These are phyloP conservation scores for Chaetomium sp. DNA, from an alignment of 2,329 filamentous ascomycete species.

Conservation along the genomic window DNA sequence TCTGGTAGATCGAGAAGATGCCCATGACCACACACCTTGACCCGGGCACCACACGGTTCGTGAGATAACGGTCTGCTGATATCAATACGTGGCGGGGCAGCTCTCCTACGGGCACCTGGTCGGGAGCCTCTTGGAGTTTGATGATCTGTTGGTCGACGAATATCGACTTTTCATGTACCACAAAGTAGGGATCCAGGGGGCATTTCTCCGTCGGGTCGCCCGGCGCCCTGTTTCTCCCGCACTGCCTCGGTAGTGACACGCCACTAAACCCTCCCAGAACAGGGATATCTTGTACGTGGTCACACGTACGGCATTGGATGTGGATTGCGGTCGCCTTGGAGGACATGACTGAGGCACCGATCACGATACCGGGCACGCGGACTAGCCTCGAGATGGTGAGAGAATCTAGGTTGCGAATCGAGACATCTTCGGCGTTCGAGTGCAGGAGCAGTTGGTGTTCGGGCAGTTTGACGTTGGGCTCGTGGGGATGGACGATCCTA, in stretches of 20 bases:
- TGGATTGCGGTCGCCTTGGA: constrained; percentile 86
- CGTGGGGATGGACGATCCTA: constrained; percentile 81
- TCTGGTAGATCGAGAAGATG: constrained; percentile 96
- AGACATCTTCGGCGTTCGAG: constrained; percentile 82
- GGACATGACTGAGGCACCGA: constrained; percentile 91
- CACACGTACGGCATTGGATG: constrained; percentile 84
- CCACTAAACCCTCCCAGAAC: constrained; percentile 84
- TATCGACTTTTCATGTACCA: constrained; percentile 85
- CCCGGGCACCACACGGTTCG: constrained; percentile 91
- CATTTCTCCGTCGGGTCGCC: constrained; percentile 69
- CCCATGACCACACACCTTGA: constrained; percentile 94
- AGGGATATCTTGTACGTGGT: constrained; percentile 61
- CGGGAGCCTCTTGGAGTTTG: constrained; percentile 94
- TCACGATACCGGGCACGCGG: constrained; percentile 93
- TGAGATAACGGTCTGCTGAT: constrained; percentile 91
- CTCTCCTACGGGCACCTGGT: constrained; percentile 95
- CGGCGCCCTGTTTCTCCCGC: constrained; percentile 55
- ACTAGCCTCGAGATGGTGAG: constrained; percentile 92
- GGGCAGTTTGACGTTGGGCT: constrained; percentile 62
- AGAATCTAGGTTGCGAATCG: constrained; percentile 89
- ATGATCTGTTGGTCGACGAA: constrained; percentile 98
- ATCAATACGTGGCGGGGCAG: constrained; percentile 90
- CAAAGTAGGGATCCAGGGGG: constrained; percentile 90
- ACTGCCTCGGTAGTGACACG: constrained; percentile 74
- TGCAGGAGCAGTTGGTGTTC: constrained; percentile 93